Evolutionary conservation across 345 rosid genomes (phyloP).

Genomic region (Citrus medica): DNA sequence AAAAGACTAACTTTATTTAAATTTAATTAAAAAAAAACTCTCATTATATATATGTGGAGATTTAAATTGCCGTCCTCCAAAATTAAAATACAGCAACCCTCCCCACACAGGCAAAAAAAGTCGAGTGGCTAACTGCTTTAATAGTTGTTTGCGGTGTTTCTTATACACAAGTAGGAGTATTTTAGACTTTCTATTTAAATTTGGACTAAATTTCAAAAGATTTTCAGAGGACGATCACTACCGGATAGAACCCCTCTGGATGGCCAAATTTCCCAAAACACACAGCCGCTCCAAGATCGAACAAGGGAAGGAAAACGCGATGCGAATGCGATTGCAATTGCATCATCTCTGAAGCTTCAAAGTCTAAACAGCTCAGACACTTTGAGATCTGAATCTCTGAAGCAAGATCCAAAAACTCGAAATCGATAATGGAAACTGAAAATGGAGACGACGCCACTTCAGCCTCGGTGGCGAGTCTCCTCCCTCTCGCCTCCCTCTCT

Average conservation of each 20-base stretch:
- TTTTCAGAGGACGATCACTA: no score
- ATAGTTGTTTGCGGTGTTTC: no score
- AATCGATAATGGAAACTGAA: conserved; percentile 44
- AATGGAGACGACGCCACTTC: conserved; percentile 32
- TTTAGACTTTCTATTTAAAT: neutral
- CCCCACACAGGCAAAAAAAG: no score
- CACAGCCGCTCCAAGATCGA: neutral
- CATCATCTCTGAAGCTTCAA: neutral
- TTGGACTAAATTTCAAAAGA: neutral
- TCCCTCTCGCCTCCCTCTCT: conserved; percentile 76
- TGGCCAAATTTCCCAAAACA: neutral
- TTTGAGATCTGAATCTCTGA: conserved; percentile 15
- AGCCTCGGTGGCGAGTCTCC: conserved; percentile 39
- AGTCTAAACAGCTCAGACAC: neutral
- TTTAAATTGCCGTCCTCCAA: no score
- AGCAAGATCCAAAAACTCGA: conserved; percentile 3
- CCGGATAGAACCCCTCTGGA: neutral
- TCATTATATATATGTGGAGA: no score
- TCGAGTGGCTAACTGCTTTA: no score
- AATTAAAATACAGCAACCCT: no score
- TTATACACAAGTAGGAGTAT: neutral
- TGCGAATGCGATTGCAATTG: neutral
- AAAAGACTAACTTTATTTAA: no score
- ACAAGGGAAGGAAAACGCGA: neutral
- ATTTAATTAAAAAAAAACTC: no score